Evolutionary conservation across 2,329 filamentous ascomycete genomes (phyloP), one percentile per base, ranked within the genome.

Genomic region (Diaporthe humulicola): DNA sequence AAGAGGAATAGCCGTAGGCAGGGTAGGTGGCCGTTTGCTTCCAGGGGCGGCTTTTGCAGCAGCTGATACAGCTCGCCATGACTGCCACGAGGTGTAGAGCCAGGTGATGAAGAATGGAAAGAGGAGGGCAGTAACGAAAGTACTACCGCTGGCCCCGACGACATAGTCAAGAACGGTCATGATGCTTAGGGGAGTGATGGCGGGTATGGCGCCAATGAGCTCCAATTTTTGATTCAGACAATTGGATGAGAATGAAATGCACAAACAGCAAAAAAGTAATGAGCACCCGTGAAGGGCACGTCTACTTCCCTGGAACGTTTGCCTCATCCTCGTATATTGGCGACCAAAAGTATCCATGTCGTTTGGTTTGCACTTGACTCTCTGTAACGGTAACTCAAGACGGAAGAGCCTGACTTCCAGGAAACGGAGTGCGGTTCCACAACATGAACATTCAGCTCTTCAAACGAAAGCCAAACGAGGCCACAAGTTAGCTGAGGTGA

Each of bases 111-210:
- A 25, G 33, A 60, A 60, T 40, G 57, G 57, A 14, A 40, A 60
- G 33, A 60, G 33, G n/a, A 60, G 36, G 19, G 33, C 57, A 33
- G 40, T n/a, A 60, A 40, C 17, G 33, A 40, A 22, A 38, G 57
- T 60, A 60, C 22, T 40, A n/a, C 22, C 40, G 17, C 33, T n/a
- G n/a, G 57, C 57, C 25, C 33, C 33, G 19, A 60, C 9, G 57
- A 60, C 40, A 60, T n/a, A 40, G 40, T 60, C 57, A 38, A 60
- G 57, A n/a, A 60, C 19, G 33, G 57, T 38, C 57, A 60, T 60
- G n/a, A 40, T 40, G 57, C 17, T 60, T 40, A 8, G 28, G 10
- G 12, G 3, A 42, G 15, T 42, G 12, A 42, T 42, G 40, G 12
- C 15, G 5, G 40, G 7, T 10, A 10, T 42, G 40, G 5, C 40